Conservation (phyloP, 352 stramenopile species). For the Pythium apleroticum region DNA sequence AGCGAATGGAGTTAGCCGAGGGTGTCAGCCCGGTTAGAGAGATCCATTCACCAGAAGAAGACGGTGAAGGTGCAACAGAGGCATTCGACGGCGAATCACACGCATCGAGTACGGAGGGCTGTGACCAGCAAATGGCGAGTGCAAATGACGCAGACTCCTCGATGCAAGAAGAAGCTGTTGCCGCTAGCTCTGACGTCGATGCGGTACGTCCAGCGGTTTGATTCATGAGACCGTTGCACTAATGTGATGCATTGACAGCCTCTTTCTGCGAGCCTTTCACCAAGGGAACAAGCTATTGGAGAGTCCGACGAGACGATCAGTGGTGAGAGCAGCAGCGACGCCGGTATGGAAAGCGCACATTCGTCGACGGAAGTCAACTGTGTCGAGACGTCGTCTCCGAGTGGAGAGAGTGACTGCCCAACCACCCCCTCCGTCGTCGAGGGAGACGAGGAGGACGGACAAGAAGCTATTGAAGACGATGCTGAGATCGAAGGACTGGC, state of each 20-base stretch:
- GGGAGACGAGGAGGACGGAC: background rate
- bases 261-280: background rate
- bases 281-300: background rate
- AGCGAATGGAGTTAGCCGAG: background rate
- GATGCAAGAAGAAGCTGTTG: too few species aligned
- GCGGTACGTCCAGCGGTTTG: too few species aligned
- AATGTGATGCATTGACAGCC: too few species aligned
- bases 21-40: background rate
- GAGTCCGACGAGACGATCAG: background rate
- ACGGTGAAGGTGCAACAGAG: background rate
- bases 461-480: too few species aligned
- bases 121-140: too few species aligned
- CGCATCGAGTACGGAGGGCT: too few species aligned
- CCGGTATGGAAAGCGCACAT: background rate
- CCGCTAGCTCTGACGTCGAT: too few species aligned
- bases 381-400: background rate
- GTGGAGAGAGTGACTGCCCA: background rate
- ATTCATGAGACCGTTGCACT: too few species aligned
- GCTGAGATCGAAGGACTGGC: too few species aligned
- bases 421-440: too few species aligned
- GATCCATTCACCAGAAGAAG: background rate
- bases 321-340: background rate
- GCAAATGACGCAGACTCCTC: too few species aligned
- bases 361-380: background rate
- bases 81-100: too few species aligned